These are phyloP conservation scores for Lablab purpureus DNA, from an alignment of 306 rosid genomes.

Conservation along the genomic window DNA sequence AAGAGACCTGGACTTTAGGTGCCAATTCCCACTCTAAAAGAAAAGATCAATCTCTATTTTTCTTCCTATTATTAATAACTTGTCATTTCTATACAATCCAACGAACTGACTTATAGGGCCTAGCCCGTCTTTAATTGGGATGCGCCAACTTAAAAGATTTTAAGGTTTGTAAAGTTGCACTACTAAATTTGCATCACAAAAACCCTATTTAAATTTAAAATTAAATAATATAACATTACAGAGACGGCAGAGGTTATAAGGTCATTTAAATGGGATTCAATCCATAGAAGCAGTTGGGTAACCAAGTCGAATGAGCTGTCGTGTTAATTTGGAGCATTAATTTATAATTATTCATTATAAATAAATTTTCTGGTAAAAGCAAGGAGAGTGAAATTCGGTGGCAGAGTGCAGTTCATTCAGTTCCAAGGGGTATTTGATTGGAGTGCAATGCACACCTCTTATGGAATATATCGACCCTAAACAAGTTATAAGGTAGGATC, in stretches of 20 bases:
- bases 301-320: slow-evolving; percentile 12
- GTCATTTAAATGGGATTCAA: slow-evolving; percentile 20
- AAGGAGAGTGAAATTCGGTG: slow-evolving; percentile 2
- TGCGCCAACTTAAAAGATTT: neutral
- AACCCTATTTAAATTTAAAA: neutral
- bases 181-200: neutral
- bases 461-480: slow-evolving; percentile 5
- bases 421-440: neutral
- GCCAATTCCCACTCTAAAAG: neutral
- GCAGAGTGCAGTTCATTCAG: neutral
- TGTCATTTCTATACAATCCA: neutral
- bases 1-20: slow-evolving; percentile 1
- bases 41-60: slow-evolving; percentile 8
- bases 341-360: neutral
- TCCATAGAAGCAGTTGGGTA: slow-evolving; percentile 23
- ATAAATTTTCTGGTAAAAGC: slow-evolving; percentile 1
- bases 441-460: neutral
- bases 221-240: slow-evolving; percentile 28
- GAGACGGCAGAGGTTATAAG: neutral
- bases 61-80: neutral
- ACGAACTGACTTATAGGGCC: neutral
- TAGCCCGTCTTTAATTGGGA: neutral
- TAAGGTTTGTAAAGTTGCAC: neutral
- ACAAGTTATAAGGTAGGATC: slow-evolving; percentile 25
- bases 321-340: slow-evolving; percentile 21